Evolutionary conservation across 2,329 filamentous ascomycete species (phyloP).

Genomic region (Hypomyces rosellus): DNA sequence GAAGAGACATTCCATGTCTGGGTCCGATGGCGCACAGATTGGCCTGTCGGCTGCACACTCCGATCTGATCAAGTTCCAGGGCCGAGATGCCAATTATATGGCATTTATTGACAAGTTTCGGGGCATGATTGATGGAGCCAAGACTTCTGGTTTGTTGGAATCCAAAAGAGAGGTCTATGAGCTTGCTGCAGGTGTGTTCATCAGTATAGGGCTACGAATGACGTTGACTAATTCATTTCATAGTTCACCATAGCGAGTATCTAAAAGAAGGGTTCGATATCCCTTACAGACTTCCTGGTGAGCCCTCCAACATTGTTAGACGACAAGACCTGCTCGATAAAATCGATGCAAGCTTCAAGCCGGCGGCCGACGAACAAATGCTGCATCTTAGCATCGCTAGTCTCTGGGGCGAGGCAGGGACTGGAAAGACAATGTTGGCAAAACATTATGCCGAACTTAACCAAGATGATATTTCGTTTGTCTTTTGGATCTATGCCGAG

Average conservation of each 20-base stretch:
- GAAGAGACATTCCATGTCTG: conserved; percentile 18
- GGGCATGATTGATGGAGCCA: conserved; percentile 15
- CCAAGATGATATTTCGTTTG: conserved; percentile 16
- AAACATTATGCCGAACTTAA: conserved; percentile 19
- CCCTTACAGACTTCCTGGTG: conserved; percentile 14
- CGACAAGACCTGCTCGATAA: conserved; percentile 15
- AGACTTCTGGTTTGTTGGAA: conserved; percentile 13
- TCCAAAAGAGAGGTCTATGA: conserved; percentile 17
- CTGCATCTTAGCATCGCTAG: conserved; percentile 16
- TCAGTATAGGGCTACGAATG: neutral
- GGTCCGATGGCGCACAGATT: conserved; percentile 20
- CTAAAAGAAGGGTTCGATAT: conserved; percentile 14
- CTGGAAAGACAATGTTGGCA: conserved; percentile 20
- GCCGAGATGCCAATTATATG: conserved; percentile 20
- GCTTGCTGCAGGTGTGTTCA: conserved; percentile 12
- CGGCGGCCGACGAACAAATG: conserved; percentile 4
- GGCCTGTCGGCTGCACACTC: conserved; percentile 18
- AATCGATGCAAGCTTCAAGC: conserved; percentile 14
- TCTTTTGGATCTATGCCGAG: conserved; percentile 22
- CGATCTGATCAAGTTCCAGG: conserved; percentile 19
- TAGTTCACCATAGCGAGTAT: conserved; percentile 16
- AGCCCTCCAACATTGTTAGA: conserved; percentile 10
- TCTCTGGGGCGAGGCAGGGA: conserved; percentile 18
- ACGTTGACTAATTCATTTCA: neutral
- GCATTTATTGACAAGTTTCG: conserved; percentile 18